Evolutionary conservation across 2,329 filamentous ascomycete genomes (phyloP).

Genomic region (Ophiostoma fasciatum): DNA sequence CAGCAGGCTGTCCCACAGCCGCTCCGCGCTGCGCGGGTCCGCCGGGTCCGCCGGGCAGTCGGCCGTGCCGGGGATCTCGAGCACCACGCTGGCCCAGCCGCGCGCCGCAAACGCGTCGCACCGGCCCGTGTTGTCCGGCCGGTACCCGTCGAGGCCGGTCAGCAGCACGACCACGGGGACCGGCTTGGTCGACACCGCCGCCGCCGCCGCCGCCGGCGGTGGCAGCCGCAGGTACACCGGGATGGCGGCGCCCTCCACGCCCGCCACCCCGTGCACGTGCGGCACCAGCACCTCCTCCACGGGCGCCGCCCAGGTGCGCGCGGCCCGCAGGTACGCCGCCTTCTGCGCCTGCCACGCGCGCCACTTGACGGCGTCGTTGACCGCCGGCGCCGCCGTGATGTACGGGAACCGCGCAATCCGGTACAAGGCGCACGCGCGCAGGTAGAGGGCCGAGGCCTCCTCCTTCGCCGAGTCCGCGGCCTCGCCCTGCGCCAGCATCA

Average conservation of each 20-base stretch:
- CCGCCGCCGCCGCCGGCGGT: conserved; percentile 29
- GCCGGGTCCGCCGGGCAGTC: conserved; percentile 49
- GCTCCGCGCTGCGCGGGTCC: conserved; percentile 44
- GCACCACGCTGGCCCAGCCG: conserved; percentile 47
- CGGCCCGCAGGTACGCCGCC: conserved; percentile 43
- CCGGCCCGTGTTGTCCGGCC: conserved; percentile 46
- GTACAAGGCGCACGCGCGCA: conserved; percentile 59
- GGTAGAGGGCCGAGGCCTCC: conserved; percentile 45
- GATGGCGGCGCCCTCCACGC: conserved; percentile 38
- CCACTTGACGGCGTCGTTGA: conserved; percentile 35
- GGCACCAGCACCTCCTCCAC: conserved; percentile 48
- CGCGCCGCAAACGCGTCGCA: conserved; percentile 46
- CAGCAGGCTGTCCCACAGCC: conserved; percentile 47
- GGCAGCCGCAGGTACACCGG: conserved; percentile 53
- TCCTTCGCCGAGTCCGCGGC: conserved; percentile 14
- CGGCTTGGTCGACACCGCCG: conserved; percentile 16
- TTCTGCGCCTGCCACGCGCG: conserved; percentile 53
- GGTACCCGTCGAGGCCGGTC: conserved; percentile 47
- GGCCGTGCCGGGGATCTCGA: conserved; percentile 52
- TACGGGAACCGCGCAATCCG: conserved; percentile 59
- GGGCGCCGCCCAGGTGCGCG: conserved; percentile 36
- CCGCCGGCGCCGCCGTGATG: conserved; percentile 24
- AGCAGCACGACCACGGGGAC: conserved; percentile 39
- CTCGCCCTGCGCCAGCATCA: conserved; percentile 15
- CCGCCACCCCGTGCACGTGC: conserved; percentile 30